phyloP scores from a whole-genome alignment of 2,329 filamentous ascomycete genomes.

The Teratosphaeria pseudoeucalypti region DNA sequence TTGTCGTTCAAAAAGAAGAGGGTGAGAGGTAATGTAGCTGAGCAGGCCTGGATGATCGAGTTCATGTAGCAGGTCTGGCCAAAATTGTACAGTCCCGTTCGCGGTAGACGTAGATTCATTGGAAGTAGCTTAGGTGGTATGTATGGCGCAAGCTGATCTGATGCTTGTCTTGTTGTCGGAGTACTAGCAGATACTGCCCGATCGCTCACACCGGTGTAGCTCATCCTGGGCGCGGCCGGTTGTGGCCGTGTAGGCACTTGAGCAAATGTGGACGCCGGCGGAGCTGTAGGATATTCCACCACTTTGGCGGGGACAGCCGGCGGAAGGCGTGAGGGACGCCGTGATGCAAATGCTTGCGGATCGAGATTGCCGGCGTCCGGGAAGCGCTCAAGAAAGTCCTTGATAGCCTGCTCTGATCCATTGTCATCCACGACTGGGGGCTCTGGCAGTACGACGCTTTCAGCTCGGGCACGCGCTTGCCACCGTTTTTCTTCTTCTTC shows the following conservation, averaged over 20 bases:
- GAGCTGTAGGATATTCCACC: constrained; percentile 20
- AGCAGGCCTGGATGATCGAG: constrained; percentile 73
- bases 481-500: constrained; percentile 72
- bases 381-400: constrained; percentile 75
- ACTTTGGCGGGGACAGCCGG: constrained; percentile 18
- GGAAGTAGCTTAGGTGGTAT: constrained; percentile 35
- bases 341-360: constrained; percentile 45
- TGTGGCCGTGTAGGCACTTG: constrained; percentile 49
- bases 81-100: constrained; percentile 69
- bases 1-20: constrained; percentile 55
- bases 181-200: constrained; percentile 30
- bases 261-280: constrained; percentile 27
- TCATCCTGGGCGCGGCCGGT: constrained; percentile 49
- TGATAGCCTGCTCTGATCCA: constrained; percentile 37
- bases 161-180: constrained; percentile 24
- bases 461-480: constrained; percentile 63
- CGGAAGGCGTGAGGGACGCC: constrained; percentile 21
- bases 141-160: constrained; percentile 32
- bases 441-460: constrained; percentile 41
- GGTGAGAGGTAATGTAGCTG: constrained; percentile 55
- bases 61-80: constrained; percentile 87
- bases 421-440: constrained; percentile 28
- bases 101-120: constrained; percentile 40
- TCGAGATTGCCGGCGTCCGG: constrained; percentile 56
- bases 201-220: constrained; percentile 72